Evolutionary conservation across 148 eudicot genomes (phyloP), one percentile per base, ranked within the genome.

Genomic region (Silene latifolia): DNA sequence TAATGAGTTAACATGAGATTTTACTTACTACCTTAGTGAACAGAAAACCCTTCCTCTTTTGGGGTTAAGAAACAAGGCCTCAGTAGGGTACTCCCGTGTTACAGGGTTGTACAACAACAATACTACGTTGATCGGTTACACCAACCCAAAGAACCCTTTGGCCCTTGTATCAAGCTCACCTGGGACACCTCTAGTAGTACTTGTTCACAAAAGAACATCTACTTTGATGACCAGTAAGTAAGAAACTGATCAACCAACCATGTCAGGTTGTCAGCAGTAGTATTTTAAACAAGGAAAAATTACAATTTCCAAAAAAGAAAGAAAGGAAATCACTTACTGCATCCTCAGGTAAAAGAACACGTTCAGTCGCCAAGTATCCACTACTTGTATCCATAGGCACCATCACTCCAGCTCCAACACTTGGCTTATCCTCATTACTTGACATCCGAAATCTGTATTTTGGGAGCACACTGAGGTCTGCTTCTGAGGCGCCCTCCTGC

Each of bases 401-500:
- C 98, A 94, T 92, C 66, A 87, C 82, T 63, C 98, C 98, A 39
- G 85, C 93, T 78, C 91, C 96, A 80, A 74, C 87, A 62, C 75
- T 70, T 5, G 72, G 67, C 77, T 87, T 91, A 12, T 84, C 94
- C 78, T 77, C 88, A 79, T 76, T 82, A 63, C 79, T 74, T 66
- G 86, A 82, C 35, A 74, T 78, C 60, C 79, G 84, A 75, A 87
- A 94, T 82, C 68, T 89, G 80, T 94, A 94, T 72, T 87, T 92
- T 7, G 90, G 91, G 71, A 94, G 96, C 35, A 83, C 76, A 61
- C 89, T 84, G 73, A 94, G 85, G 78, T 94, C 98, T 71, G 90
- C 90, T 65, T 94, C 98, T 61, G 98, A 92, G 66, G 98, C 98
- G 84, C 98, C 98, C 82, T 92, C 96, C 98, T 94, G 88, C 74